phyloP scores from a whole-genome alignment of 345 rosid genomes.

The Hypericum androsaemum region DNA sequence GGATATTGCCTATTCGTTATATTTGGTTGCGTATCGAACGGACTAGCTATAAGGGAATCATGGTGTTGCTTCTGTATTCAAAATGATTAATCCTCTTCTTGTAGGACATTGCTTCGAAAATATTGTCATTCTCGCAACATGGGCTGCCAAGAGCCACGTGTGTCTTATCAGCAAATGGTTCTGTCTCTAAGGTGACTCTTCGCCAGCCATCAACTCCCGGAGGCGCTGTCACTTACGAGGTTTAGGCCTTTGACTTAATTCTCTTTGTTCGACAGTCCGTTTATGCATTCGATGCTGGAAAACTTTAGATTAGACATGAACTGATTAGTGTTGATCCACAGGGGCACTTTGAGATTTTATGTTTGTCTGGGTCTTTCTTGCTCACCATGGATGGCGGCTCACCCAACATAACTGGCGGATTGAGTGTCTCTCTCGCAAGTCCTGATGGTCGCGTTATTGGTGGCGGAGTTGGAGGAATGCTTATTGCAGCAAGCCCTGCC shows the following conservation, averaged over 20 bases:
- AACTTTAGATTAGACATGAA: background rate
- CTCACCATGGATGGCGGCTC: conserved; percentile 36
- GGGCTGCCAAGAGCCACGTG: conserved; percentile 67
- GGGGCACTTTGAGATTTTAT: conserved; percentile 88
- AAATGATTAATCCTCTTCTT: background rate
- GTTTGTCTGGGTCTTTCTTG: conserved; percentile 70
- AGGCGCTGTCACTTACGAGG: conserved; percentile 85
- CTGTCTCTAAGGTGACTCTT: conserved; percentile 81
- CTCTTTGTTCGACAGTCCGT: too few relatives aligned
- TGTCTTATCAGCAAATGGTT: conserved; percentile 80
- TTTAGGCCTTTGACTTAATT: conserved; percentile 8
- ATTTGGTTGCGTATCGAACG: too few relatives aligned
- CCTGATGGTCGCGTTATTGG: conserved; percentile 94
- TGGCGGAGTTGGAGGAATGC: conserved; percentile 85
- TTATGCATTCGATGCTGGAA: too few relatives aligned
- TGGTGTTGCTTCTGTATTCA: too few relatives aligned
- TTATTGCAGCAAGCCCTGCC: conserved; percentile 81
- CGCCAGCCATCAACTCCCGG: conserved; percentile 70
- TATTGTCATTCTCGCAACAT: conserved; percentile 52
- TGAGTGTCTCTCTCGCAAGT: conserved; percentile 84
- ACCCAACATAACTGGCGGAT: conserved; percentile 53
- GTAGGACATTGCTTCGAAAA: conserved; percentile 6
- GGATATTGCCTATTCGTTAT: too few relatives aligned
- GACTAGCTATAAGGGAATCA: too few relatives aligned
- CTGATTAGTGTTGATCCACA: conserved; percentile 11